Evolutionary conservation across 2,329 filamentous ascomycete genomes (phyloP).

Genomic region (Paraphoma sp.): DNA sequence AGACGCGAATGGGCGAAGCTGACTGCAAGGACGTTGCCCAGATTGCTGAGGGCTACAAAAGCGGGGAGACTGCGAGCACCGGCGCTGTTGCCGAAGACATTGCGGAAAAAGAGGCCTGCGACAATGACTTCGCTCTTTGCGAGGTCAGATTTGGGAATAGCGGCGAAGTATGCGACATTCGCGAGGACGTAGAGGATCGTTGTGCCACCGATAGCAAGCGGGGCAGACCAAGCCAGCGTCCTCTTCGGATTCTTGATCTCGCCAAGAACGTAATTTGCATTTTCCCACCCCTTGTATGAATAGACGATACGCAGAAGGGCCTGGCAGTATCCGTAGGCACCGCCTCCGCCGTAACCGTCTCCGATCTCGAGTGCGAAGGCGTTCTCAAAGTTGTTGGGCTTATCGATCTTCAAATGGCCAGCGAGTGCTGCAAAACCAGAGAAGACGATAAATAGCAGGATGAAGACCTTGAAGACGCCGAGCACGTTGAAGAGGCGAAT

Average conservation of each 20-base stretch:
- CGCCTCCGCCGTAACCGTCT: constrained; percentile 43
- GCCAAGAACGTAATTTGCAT: constrained; percentile 65
- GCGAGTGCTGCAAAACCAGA: constrained; percentile 54
- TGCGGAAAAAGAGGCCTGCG: constrained; percentile 66
- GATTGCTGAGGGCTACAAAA: constrained; percentile 66
- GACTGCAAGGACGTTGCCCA: constrained; percentile 68
- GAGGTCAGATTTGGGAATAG: constrained; percentile 65
- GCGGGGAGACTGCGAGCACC: constrained; percentile 52
- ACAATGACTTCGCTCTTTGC: constrained; percentile 66
- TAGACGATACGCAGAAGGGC: constrained; percentile 66
- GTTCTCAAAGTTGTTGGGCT: constrained; percentile 65
- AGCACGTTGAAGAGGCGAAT: constrained; percentile 66
- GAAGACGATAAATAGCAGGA: constrained; percentile 67
- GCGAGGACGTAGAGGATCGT: constrained; percentile 68
- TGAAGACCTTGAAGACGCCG: constrained; percentile 66
- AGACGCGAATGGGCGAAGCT: constrained; percentile 66
- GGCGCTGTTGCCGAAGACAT: constrained; percentile 65
- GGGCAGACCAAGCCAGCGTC: constrained; percentile 63
- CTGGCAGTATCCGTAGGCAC: constrained; percentile 57
- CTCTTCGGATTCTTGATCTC: constrained; percentile 64
- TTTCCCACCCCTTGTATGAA: constrained; percentile 68
- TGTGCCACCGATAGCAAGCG: constrained; percentile 64
- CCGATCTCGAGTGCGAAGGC: constrained; percentile 58
- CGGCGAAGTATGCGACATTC: constrained; percentile 71
- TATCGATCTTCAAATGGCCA: constrained; percentile 43